Evolutionary conservation across 441 rosid genomes (phyloP).

Genomic region (Populus hybrid): DNA sequence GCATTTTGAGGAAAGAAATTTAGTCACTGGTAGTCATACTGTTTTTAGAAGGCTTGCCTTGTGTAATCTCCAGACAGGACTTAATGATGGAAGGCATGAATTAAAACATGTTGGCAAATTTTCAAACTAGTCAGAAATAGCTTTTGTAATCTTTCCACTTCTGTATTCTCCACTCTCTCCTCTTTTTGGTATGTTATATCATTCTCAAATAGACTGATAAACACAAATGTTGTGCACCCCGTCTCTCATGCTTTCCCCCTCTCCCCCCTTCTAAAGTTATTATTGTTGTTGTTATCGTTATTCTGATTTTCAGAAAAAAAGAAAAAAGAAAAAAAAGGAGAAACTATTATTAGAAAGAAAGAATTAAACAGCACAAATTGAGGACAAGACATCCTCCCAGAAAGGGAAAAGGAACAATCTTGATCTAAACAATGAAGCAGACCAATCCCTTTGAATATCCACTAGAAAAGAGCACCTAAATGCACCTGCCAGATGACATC

Average conservation of each 20-base stretch:
- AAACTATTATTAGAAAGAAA: not conserved
- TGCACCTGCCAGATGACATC: not conserved
- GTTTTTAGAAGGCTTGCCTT: not conserved
- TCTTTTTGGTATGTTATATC: not conserved
- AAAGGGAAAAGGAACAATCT: not conserved
- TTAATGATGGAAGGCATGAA: not conserved
- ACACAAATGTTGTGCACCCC: not conserved
- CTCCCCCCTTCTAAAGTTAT: not conserved
- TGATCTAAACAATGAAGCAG: not conserved
- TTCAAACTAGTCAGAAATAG: not conserved
- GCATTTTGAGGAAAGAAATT: not conserved
- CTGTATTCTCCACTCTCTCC: not conserved
- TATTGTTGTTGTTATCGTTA: not conserved
- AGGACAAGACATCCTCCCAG: not conserved
- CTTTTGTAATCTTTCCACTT: not conserved
- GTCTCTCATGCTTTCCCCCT: not conserved
- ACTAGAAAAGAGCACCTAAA: not conserved
- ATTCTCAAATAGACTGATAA: not conserved
- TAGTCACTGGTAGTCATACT: not conserved
- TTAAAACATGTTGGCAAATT: not conserved
- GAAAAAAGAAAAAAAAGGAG: not conserved
- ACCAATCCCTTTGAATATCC: not conserved
- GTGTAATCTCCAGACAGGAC: not conserved
- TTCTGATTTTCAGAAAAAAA: not conserved
- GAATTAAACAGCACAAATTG: not conserved